These are phyloP conservation scores for Gryganskiella cystojenkinii DNA, from an alignment of 192 early-diverging fungal species.

Conservation along the genomic window DNA sequence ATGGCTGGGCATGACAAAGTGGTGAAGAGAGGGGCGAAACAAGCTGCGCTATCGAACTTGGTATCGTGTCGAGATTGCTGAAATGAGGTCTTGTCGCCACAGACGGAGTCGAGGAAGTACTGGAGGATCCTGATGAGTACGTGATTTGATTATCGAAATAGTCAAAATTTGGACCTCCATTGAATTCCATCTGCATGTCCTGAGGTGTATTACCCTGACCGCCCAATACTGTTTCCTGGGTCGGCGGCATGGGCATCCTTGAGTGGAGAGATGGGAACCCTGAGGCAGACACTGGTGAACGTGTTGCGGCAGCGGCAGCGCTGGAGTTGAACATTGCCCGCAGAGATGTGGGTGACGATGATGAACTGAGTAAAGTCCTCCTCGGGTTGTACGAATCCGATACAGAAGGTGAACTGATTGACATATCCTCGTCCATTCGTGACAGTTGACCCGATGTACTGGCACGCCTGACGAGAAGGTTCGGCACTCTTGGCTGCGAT, in stretches of 20 bases:
- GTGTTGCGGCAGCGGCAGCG: neutral
- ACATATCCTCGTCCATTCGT: conserved; percentile 19
- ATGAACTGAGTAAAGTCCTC: conserved; percentile 29
- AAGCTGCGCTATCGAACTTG: conserved; percentile 27
- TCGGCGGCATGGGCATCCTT: no score
- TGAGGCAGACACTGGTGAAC: neutral
- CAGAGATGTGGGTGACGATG: conserved; percentile 43
- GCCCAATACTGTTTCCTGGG: neutral
- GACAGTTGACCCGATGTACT: conserved; percentile 43
- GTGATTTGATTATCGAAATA: conserved; percentile 26
- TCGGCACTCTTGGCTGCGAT: conserved; percentile 1
- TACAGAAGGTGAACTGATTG: neutral
- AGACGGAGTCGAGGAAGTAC: conserved; percentile 37
- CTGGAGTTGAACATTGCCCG: conserved; percentile 19
- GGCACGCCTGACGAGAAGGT: conserved; percentile 26
- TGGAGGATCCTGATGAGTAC: conserved; percentile 22
- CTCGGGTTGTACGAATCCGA: neutral
- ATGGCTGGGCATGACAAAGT: conserved; percentile 27
- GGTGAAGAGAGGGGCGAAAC: conserved; percentile 41
- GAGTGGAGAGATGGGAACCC: no score
- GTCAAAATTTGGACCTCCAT: conserved; percentile 20
- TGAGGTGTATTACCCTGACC: no score
- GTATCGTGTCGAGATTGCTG: conserved; percentile 10
- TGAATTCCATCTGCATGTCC: neutral
- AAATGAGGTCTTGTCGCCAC: conserved; percentile 14